Evolutionary conservation across 2,329 filamentous ascomycete species (phyloP).

Genomic region (Venturia nashicola): DNA sequence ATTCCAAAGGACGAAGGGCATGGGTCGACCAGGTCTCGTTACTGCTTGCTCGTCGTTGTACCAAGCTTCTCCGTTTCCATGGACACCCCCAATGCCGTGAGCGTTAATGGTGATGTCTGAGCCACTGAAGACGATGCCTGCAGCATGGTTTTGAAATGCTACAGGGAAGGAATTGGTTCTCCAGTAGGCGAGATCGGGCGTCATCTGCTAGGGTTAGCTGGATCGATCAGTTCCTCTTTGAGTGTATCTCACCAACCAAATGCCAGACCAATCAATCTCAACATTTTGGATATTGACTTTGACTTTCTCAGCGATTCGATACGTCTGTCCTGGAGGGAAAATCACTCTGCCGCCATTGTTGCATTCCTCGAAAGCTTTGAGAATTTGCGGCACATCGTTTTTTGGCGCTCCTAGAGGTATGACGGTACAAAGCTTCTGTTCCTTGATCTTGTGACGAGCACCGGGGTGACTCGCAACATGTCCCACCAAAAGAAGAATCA

Average conservation of each 20-base stretch:
- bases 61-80: slow-evolving; percentile 44
- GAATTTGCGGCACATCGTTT: slow-evolving; percentile 30
- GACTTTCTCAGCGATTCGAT: slow-evolving; percentile 38
- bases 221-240: background rate
- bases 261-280: slow-evolving; percentile 39
- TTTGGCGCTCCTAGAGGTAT: slow-evolving; percentile 24
- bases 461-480: background rate
- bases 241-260: slow-evolving; percentile 28
- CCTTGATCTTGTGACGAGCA: background rate
- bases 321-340: slow-evolving; percentile 38
- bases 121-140: slow-evolving; percentile 39
- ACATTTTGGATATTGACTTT: slow-evolving; percentile 39
- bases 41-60: slow-evolving; percentile 35
- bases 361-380: slow-evolving; percentile 28
- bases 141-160: slow-evolving; percentile 43
- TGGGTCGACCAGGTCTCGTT: slow-evolving; percentile 39
- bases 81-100: slow-evolving; percentile 39
- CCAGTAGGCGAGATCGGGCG: slow-evolving; percentile 42
- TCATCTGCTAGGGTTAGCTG: slow-evolving; percentile 23
- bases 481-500: background rate
- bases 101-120: slow-evolving; percentile 40
- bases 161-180: slow-evolving; percentile 41
- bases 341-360: slow-evolving; percentile 32
- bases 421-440: slow-evolving; percentile 24
- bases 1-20: slow-evolving; percentile 49